Evolutionary conservation across 116 monocot species (phyloP).

Genomic region (Trichopus zeylanicus): DNA sequence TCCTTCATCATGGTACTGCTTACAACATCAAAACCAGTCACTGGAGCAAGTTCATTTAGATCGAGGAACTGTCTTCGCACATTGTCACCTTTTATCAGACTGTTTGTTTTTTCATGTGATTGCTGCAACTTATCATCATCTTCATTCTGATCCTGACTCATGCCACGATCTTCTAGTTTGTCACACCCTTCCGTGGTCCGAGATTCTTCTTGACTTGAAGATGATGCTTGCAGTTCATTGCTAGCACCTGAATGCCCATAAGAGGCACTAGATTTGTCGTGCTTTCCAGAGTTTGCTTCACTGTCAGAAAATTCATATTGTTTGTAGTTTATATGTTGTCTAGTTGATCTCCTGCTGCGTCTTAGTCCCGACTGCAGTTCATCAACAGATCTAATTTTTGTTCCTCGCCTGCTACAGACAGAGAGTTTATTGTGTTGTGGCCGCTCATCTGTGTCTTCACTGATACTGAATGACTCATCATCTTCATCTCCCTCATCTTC

Average conservation of each 20-base stretch:
- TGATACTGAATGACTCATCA: slow-evolving; percentile 54
- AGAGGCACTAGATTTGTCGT: slow-evolving; percentile 24
- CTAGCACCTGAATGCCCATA: slow-evolving; percentile 33
- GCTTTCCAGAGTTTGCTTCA: slow-evolving; percentile 46
- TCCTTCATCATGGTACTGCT: slow-evolving; percentile 32
- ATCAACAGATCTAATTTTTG: slow-evolving; percentile 55
- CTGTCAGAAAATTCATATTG: slow-evolving; percentile 80
- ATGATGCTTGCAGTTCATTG: slow-evolving; percentile 35
- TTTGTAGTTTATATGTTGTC: slow-evolving; percentile 58
- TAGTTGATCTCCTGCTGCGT: slow-evolving; percentile 73
- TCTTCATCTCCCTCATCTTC: slow-evolving; percentile 72
- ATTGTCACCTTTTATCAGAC: slow-evolving; percentile 11
- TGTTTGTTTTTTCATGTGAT: slow-evolving; percentile 21
- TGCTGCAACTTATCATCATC: slow-evolving; percentile 19
- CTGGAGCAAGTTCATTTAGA: slow-evolving; percentile 92
- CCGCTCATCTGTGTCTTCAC: slow-evolving; percentile 53
- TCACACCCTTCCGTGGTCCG: slow-evolving; percentile 26
- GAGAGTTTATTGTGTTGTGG: slow-evolving; percentile 19
- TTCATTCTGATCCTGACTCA: slow-evolving; percentile 7
- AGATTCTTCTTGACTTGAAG: slow-evolving; percentile 36
- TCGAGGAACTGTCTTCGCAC: slow-evolving; percentile 62
- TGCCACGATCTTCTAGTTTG: slow-evolving; percentile 22
- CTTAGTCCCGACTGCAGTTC: slow-evolving; percentile 76
- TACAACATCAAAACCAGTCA: slow-evolving; percentile 67
- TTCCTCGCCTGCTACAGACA: slow-evolving; percentile 37